Conservation (phyloP, 2,329 filamentous ascomycete species). For the Tolypocladium album region DNA sequence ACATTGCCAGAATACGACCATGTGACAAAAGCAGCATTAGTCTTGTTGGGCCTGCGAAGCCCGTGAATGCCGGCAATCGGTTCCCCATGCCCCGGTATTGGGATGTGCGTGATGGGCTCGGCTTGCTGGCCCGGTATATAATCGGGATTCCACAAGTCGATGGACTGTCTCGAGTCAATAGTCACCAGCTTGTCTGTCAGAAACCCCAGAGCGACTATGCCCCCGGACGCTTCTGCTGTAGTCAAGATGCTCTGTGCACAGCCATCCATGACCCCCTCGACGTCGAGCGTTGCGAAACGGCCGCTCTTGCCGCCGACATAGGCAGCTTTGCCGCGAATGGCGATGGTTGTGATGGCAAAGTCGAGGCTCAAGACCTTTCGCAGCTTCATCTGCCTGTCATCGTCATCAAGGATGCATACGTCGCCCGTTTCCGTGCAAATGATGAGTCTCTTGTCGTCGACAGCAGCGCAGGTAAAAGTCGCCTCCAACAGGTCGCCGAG, state of each 20-base stretch:
- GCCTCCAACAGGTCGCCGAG: slow-evolving; percentile 72
- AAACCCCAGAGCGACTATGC: slow-evolving; percentile 59
- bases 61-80: slow-evolving; percentile 63
- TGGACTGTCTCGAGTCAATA: slow-evolving; percentile 64
- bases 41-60: slow-evolving; percentile 47
- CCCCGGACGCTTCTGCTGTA: slow-evolving; percentile 25
- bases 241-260: slow-evolving; percentile 26
- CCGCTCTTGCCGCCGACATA: slow-evolving; percentile 62
- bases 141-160: slow-evolving; percentile 52
- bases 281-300: slow-evolving; percentile 41
- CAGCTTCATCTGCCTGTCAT: slow-evolving; percentile 60
- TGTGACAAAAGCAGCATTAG: slow-evolving; percentile 69
- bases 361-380: slow-evolving; percentile 53
- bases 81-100: slow-evolving; percentile 52
- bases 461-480: slow-evolving; percentile 70
- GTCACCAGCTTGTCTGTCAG: slow-evolving; percentile 58
- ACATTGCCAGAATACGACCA: slow-evolving; percentile 78
- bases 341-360: slow-evolving; percentile 58
- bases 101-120: slow-evolving; percentile 33
- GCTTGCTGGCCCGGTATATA: slow-evolving; percentile 29
- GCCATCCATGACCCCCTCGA: slow-evolving; percentile 36
- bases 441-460: slow-evolving; percentile 65
- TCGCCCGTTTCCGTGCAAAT: slow-evolving; percentile 82
- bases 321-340: slow-evolving; percentile 45
- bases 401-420: slow-evolving; percentile 79